phyloP scores from a whole-genome alignment of 495 filamentous ascomycete species.

The Trichoderma gamsii region DNA sequence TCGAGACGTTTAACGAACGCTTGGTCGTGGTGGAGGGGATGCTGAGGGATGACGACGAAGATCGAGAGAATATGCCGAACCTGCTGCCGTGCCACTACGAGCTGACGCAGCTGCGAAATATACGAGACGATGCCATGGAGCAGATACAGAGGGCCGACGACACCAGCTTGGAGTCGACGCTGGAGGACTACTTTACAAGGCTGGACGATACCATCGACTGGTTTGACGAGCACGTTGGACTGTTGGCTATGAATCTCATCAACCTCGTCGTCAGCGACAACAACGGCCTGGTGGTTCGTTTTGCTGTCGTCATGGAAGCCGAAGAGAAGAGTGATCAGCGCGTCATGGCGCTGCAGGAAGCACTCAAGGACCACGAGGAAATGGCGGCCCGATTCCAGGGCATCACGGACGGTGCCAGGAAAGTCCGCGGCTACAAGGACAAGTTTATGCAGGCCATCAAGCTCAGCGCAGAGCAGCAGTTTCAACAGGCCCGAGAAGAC shows the following conservation, averaged over 20 bases:
- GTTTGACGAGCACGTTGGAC: constrained; percentile 93
- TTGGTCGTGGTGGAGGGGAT: constrained; percentile 67
- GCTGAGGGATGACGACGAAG: constrained; percentile 73
- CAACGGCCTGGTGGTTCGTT: constrained; percentile 76
- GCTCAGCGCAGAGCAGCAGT: constrained; percentile 63
- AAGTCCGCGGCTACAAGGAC: constrained; percentile 92
- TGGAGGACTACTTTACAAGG: constrained; percentile 83
- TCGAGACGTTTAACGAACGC: constrained; percentile 77
- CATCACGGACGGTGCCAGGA: constrained; percentile 84
- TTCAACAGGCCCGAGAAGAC: constrained; percentile 62
- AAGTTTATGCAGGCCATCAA: constrained; percentile 82
- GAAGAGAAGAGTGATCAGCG: constrained; percentile 94
- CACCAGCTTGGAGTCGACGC: constrained; percentile 63
- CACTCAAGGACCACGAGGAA: constrained; percentile 89
- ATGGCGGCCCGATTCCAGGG: constrained; percentile 89
- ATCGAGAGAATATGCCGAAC: constrained; percentile 86
- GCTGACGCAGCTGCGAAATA: constrained; percentile 83
- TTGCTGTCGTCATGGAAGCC: constrained; percentile 87
- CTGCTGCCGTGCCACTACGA: constrained; percentile 82
- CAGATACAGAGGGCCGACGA: constrained; percentile 77
- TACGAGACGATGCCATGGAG: constrained; percentile 91
- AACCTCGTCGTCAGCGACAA: constrained; percentile 78
- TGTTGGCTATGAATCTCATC: constrained; percentile 84
- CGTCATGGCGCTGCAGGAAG: constrained; percentile 84
- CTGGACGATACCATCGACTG: constrained; percentile 80